Evolutionary conservation across 2,329 filamentous ascomycete genomes (phyloP), one percentile per base, ranked within the genome.

Genomic region (Microdochium nivale): DNA sequence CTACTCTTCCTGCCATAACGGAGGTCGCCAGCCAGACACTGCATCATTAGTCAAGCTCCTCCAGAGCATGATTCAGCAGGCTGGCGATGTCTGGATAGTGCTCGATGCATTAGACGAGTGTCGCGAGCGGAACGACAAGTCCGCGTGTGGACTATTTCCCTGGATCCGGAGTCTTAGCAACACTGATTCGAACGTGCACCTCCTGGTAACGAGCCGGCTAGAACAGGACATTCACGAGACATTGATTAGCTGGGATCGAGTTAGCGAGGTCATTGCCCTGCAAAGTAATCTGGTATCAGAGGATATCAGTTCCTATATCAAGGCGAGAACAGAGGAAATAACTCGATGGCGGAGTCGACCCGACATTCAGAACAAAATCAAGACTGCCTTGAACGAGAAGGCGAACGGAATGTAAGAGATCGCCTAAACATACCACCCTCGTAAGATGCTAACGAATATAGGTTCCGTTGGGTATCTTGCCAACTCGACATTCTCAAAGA

Each of bases 101-200:
- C 19, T 67, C 3, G 64, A 67, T 53, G 64, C 64, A 25, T 53
- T 65, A 5, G 64, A 65, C 30, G 64, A 66, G 51, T 64, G 60
- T 33, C n/a, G 23, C 25, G 40, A 40, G 14, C 52, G 52, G 13
- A 49, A 52, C 3, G 49, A 51, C 3, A 49, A 49, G 14, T 16
- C 50, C 37, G 21, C 21, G n/a, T n/a, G n/a, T n/a, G 44, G 47
- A 5, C 32, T 60, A 23, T 49, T 59, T 8, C 21, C 30, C 32
- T 60, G 56, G 54, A 54, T 57, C 5, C 13, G 49, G 30, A 33
- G 21, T 27, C 14, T 57, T 25, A 50, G 44, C 4, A 25, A 27
- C 2, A 27, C 16, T 35, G 25, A 52, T 19, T 13, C n/a, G 7
- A 54, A 54, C 7, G 33, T 53, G 24, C 59, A 58, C 23, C 23